Conservation (phyloP, 768 basidiomycete species). For the Tylopilus subfusipes region DNA sequence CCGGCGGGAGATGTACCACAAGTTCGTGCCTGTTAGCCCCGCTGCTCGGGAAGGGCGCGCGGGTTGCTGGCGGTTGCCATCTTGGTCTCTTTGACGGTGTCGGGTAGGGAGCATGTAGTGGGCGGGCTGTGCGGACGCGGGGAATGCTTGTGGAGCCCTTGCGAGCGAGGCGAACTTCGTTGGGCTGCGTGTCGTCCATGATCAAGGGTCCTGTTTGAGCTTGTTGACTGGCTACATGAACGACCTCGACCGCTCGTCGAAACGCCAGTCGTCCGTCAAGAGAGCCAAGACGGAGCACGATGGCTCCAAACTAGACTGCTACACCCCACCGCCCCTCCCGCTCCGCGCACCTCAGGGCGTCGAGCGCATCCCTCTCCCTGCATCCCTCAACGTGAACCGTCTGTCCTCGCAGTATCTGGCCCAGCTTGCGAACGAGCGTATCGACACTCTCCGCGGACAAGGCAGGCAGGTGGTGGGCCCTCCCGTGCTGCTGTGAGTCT, state of each 20-base stretch:
- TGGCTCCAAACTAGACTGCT: neutral
- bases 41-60: neutral
- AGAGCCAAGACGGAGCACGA: slow-evolving; percentile 19
- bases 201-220: slow-evolving; percentile 10
- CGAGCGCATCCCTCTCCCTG: slow-evolving; percentile 24
- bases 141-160: slow-evolving; percentile 33
- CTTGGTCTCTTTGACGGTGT: slow-evolving; percentile 2
- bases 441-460: slow-evolving; percentile 16
- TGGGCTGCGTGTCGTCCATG: slow-evolving; percentile 40
- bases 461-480: slow-evolving; percentile 23
- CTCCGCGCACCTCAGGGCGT: slow-evolving; percentile 24
- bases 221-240: slow-evolving; percentile 26
- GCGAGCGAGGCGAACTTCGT: slow-evolving; percentile 35
- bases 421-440: slow-evolving; percentile 17
- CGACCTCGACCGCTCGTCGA: slow-evolving; percentile 9
- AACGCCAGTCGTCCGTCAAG: slow-evolving; percentile 13
- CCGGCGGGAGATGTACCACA: slow-evolving; percentile 6
- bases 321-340: slow-evolving; percentile 16
- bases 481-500: slow-evolving; percentile 27
- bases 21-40: neutral
- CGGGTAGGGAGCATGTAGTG: neutral
- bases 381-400: slow-evolving; percentile 7
- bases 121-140: slow-evolving; percentile 14
- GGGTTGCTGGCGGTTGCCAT: neutral
- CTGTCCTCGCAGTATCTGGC: slow-evolving; percentile 12